Base-by-base conservation (phyloP, 108 stramenopile genomes). In the Chaetoceros tenuissimus region DNA sequence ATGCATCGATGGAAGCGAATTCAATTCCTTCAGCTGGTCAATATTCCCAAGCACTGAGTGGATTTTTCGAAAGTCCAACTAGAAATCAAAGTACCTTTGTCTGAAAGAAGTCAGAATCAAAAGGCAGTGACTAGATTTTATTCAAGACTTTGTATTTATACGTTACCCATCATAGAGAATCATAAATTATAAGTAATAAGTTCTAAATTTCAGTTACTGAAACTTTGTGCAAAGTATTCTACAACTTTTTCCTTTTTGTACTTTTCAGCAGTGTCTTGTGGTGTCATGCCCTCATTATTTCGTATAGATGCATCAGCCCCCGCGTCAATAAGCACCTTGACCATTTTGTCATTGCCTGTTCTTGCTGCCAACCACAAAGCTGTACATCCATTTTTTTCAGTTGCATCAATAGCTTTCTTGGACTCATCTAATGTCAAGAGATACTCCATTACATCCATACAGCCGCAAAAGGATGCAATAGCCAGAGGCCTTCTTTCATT, bases 311-410 rank as follows among this genome's bases (percentile, higher is more conserved):
- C 48, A 69, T 77, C 64, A n/a, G 75, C 67, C 2, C 72, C 75
- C 17, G 63, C 68, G 27, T 69, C 55, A 20, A 73, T 23, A 25
- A 77, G 27, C 18, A 69, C 51, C 40, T 55, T 30, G 21, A 62
- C 55, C 63, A 73, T 61, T 19, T 48, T 17, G 3, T 67, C 24
- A 48, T 69, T 68, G 28, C 75, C 75, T 7, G 75, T 70, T 31
- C 75, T 44, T 31, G 72, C 59, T n/a, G 72, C 71, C 2, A 77
- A 67, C 75, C 71, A 77, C 13, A 77, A 47, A 10, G 75, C 64
- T 50, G 75, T 73, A 34, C 72, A 66, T 25, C 72, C 75, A 46
- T 48, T 29, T 21, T 47, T 24, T 51, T 73, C 67, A 0, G 53
- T 18, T 3, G 50, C 28, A 20, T 60, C 57, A 19, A 61, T 54